phyloP scores from a whole-genome alignment of 2,329 filamentous ascomycete genomes.

The Pyrenophora seminiperda region DNA sequence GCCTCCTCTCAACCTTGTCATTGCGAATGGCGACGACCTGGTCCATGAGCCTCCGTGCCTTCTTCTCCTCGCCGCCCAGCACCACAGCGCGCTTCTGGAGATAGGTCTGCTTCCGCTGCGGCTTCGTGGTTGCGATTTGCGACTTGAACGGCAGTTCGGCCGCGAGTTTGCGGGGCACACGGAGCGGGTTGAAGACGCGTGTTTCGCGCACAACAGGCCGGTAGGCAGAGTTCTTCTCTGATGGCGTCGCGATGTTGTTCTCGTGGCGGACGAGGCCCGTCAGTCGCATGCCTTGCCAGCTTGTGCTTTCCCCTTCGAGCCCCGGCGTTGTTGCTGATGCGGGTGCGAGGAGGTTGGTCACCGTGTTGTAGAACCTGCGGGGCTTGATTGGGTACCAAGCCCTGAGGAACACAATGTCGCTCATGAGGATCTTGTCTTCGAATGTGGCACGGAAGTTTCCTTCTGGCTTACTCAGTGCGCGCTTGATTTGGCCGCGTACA shows the following conservation, averaged over 20 bases:
- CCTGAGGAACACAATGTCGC: conserved; percentile 92
- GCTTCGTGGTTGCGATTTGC: conserved; percentile 81
- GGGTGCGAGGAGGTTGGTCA: conserved; percentile 82
- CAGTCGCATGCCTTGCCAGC: conserved; percentile 89
- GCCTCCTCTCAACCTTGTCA: conserved; percentile 83
- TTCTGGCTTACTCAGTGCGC: conserved; percentile 88
- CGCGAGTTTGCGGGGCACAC: conserved; percentile 78
- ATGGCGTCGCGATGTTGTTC: conserved; percentile 74
- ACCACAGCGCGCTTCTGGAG: conserved; percentile 97
- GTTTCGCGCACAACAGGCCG: conserved; percentile 61
- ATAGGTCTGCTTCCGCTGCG: conserved; percentile 82
- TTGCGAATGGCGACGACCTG: conserved; percentile 89
- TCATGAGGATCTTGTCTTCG: conserved; percentile 97
- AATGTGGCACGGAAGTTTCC: conserved; percentile 97
- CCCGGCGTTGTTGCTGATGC: conserved; percentile 42
- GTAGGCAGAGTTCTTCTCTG: conserved; percentile 85
- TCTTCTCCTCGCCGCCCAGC: conserved; percentile 79
- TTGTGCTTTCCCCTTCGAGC: conserved; percentile 44
- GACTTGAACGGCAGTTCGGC: conserved; percentile 89
- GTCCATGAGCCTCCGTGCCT: conserved; percentile 85
- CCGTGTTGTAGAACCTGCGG: conserved; percentile 94
- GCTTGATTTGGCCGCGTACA: conserved; percentile 95
- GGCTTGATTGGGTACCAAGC: conserved; percentile 98
- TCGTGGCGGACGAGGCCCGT: conserved; percentile 88
- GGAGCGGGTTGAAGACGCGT: conserved; percentile 64